Base-by-base conservation (phyloP, 2,329 filamentous ascomycete species). In the Cryphonectria parasitica region DNA sequence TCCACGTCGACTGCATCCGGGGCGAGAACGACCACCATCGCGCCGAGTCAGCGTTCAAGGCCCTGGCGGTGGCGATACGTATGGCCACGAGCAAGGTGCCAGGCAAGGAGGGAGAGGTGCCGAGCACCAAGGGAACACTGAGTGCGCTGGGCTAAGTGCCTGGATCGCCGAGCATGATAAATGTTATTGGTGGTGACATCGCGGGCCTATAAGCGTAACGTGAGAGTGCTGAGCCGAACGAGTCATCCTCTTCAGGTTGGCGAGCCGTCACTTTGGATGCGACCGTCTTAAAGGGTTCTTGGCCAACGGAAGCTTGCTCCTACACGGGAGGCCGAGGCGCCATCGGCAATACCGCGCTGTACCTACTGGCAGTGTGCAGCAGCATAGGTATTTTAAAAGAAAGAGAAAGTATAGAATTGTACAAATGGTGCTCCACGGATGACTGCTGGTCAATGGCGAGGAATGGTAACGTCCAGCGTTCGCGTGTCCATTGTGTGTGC, bases 41-140 rank as follows among this genome's bases (percentile, higher is more conserved):
- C 71, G 95, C 96, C 13, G 96, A 98, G 88, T 96, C 92, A 80
- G 96, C 95, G 22, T 98, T 99, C 83, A 99, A 99, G 88, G 96
- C 96, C 63, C 82, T 98, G 75, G 96, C 96, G 0, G 90, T 98
- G 61, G 96, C 96, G 10, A 87, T 97, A 69, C 87, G 91, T 76
- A 88, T 88, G 80, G 96, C 96, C 13, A 95, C 91, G 64, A 87
- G 88, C 66, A 87, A 89, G 75, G 89, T 95, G 43, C 88, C 89
- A 58, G 94, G 93, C 15, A 91, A 92, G 79, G 94, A 97, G 82
- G 94, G 94, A 2, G 96, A 99, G 85, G 90, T 98, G 36, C 93
- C 95, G 67, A 98, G 95, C 83, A 98, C 95, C 11, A 98, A 98
- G 88, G 95, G 95, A 15, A 97, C 97, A 45, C 80, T 98, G 81